Evolutionary conservation across 805 yeast species (phyloP).

Genomic region (Ogataea nonfermentans): DNA sequence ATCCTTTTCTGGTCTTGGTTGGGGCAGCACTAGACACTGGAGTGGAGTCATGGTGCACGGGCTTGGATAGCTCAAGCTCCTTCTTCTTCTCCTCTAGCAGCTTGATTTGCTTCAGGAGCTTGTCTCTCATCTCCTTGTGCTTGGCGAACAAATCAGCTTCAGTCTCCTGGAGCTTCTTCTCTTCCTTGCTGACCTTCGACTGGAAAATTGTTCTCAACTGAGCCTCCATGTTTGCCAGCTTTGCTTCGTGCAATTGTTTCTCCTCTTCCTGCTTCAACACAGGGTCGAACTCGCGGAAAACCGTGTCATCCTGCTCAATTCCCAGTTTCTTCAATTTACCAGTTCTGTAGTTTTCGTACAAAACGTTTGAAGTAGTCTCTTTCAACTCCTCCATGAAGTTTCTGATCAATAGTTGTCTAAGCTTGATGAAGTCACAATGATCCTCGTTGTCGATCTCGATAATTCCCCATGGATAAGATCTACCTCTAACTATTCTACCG

Average conservation of each 20-base stretch:
- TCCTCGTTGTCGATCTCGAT: constrained; percentile 93
- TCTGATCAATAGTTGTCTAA: constrained; percentile 85
- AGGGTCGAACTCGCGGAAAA: constrained; percentile 95
- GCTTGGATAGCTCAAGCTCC: constrained; percentile 62
- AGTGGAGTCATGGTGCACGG: constrained; percentile 43
- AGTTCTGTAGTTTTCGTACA: constrained; percentile 89
- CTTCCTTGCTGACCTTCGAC: constrained; percentile 94
- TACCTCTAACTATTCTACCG: constrained; percentile 83
- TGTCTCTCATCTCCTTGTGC: constrained; percentile 97
- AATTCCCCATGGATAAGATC: constrained; percentile 95
- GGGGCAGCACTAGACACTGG: constrained; percentile 39
- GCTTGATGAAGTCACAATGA: constrained; percentile 86
- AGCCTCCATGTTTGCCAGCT: constrained; percentile 87
- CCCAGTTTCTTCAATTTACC: constrained; percentile 80
- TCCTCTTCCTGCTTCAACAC: constrained; percentile 91
- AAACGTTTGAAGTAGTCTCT: constrained; percentile 70
- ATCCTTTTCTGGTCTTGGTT: constrained; percentile 74
- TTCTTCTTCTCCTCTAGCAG: constrained; percentile 88
- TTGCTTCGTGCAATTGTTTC: constrained; percentile 87
- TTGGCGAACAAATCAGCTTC: constrained; percentile 94
- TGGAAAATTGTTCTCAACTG: constrained; percentile 97
- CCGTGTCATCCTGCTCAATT: constrained; percentile 85
- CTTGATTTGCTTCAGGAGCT: constrained; percentile 81
- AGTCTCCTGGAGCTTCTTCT: constrained; percentile 91
- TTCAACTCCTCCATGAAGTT: constrained; percentile 91